Base-by-base conservation (phyloP, 2,329 filamentous ascomycete species). In the Ascochyta rabiei region DNA sequence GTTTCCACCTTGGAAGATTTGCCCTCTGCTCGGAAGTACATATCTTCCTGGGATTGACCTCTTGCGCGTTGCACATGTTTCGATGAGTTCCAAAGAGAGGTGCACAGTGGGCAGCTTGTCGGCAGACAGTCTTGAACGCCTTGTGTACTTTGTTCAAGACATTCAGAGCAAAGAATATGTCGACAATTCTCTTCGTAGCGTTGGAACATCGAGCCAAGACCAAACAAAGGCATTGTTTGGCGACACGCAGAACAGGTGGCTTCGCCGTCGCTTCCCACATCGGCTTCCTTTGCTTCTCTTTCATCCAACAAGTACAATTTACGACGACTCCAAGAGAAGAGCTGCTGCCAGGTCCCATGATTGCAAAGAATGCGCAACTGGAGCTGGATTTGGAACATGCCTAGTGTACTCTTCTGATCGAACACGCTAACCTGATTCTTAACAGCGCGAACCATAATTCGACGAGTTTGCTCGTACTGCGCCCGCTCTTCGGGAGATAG, bases 301-400 rank as follows among this genome's bases (percentile, higher is more conserved):
- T 76, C 75, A n/a, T 80, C 72, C 8, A 68, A 43, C 6, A 72
- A 43, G 24, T 72, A 56, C 9, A 72, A 33, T 34, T 71, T 72
- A 3, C 69, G 68, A 23, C 68, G 71, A 37, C 66, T 66, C 79
- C 79, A 81, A 1, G 76, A 78, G 39, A 80, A 78, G 0, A 62
- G 68, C 31, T 78, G 74, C 55, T 81, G 80, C 58, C 72, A 79
- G 0, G 81, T 82, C 0, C 80, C 80, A 55, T 82, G 80, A 49
- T 82, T 82, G 62, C 80, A 82, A 1, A 82, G 56, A 6, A 81
- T 77, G 0, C 80, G 75, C 12, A 82, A 62, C 53, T 81, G 79
- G 0, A 82, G 64, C 10, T 79, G 72, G 0, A 75, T 66, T 41
- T 82, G 79, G 50, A 83, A 82, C 24, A 80, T 70, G 0, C 78